Base-by-base conservation (phyloP, 305 asterid genomes). In the Stenogyne calaminthoides region DNA sequence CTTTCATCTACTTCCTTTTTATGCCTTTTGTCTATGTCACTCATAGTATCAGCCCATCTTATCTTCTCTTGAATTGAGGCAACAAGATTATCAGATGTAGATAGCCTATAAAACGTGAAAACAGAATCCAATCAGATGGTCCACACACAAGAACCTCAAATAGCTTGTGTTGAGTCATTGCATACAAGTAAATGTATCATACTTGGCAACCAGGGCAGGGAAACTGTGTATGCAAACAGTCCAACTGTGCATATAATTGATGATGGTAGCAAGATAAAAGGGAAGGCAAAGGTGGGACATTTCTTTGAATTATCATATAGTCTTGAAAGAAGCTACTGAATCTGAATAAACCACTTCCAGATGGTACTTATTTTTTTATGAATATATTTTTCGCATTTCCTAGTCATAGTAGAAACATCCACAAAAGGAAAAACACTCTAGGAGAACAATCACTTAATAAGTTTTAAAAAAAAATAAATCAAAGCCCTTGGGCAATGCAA, bases 41-140 rank as follows among this genome's bases (percentile, higher is more conserved):
- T 87, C 96, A 88, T 92, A 36, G 78, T 67, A 86, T 95, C 99
- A 64, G 98, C 99, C 99, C 99, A 95, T 57, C 85, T 92, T 70
- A 95, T 90, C 86, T 95, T 95, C 75, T 95, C 98, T 89, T 92
- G 95, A 78, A 95, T 92, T 55, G 96, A 82, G 70, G 82, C 73
- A 44, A 95, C 96, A 69, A 95, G 92, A 82, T 88, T 78, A 69
- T 95, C 97, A 19, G 99, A 95, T n/a, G 96, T 90, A 32, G 87
- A 80, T 74, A 88, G 79, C 99, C 98, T 95, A 75, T 34, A 27
- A n/a, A 66, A 78, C 64, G 36, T 42, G 52, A 42, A 71, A 72
- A 61, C 7, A 27, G 40, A 6, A 15, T 70, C 72, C 39, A 46
- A 42, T 16, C 47, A 37, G 63, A 68, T 29, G 66, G 27, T 11